Percentiles rank a stretch among this genome's conserved stretches.
Conservation (phyloP, 2,329 filamentous ascomycete genomes). For the Rhinocladiella similis region DNA sequence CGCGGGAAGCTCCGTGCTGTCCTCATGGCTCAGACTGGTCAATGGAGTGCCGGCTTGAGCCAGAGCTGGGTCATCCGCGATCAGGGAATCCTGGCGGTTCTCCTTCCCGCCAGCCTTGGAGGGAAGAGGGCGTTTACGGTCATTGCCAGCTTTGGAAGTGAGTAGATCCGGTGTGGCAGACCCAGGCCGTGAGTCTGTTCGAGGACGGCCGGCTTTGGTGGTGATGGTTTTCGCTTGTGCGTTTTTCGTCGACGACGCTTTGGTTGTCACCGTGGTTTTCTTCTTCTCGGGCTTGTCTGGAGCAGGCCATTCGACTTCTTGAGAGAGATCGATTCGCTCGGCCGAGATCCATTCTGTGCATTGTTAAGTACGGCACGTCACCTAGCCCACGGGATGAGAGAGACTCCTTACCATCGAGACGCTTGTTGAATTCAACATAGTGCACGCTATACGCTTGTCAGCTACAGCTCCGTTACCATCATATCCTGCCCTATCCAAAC, state of each 20-base stretch:
- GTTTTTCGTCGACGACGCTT: constrained; percentile 54
- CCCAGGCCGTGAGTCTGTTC: constrained; percentile 53
- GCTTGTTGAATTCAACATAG: constrained; percentile 97
- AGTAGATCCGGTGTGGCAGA: constrained; percentile 58
- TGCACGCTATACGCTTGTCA: constrained; percentile 61
- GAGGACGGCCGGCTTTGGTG: constrained; percentile 38
- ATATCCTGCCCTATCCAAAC: constrained; percentile 21
- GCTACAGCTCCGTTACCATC: constrained; percentile 15
- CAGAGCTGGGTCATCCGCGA: constrained; percentile 20
- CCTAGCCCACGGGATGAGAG: neutral
- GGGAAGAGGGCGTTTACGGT: constrained; percentile 47
- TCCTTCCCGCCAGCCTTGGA: constrained; percentile 63
- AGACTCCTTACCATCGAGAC: constrained; percentile 55
- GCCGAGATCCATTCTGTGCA: constrained; percentile 82
- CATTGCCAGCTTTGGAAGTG: constrained; percentile 48
- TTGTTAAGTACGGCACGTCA: neutral
- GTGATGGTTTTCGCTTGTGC: constrained; percentile 54
- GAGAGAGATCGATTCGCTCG: constrained; percentile 77
- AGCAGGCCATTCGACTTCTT: constrained; percentile 94
- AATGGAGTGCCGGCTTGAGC: constrained; percentile 42
- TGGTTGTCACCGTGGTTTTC: constrained; percentile 63
- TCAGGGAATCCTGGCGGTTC: constrained; percentile 47
- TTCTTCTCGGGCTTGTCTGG: constrained; percentile 87
- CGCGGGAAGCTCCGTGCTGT: constrained; percentile 28
- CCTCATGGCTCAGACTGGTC: constrained; percentile 24